phyloP scores from a whole-genome alignment of 805 yeast genomes.

The Schwanniomyces polymorphus region DNA sequence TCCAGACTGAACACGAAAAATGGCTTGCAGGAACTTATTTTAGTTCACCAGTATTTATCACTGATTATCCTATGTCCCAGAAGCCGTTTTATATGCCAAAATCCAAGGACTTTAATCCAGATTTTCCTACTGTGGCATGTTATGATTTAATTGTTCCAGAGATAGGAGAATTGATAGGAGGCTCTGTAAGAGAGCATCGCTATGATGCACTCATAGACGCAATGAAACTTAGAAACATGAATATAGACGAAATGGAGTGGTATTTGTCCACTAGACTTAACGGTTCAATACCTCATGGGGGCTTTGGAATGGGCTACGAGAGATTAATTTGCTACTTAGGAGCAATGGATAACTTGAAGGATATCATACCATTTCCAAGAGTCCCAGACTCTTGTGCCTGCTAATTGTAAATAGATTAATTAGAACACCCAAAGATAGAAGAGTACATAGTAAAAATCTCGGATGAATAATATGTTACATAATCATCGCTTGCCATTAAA shows the following conservation, averaged over 20 bases:
- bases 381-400: slow-evolving; percentile 47
- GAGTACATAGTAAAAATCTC: neutral
- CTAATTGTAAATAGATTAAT: slow-evolving; percentile 12
- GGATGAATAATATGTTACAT: neutral
- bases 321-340: slow-evolving; percentile 72
- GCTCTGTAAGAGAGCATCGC: slow-evolving; percentile 84
- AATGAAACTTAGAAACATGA: slow-evolving; percentile 58
- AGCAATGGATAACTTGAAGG: slow-evolving; percentile 78
- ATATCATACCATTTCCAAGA: slow-evolving; percentile 85
- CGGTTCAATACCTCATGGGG: slow-evolving; percentile 93
- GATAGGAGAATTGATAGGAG: slow-evolving; percentile 93
- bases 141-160: slow-evolving; percentile 88
- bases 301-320: slow-evolving; percentile 95
- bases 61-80: slow-evolving; percentile 74
- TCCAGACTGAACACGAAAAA: slow-evolving; percentile 87
- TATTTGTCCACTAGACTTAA: slow-evolving; percentile 69
- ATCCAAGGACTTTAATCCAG: slow-evolving; percentile 31
- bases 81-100: slow-evolving; percentile 93
- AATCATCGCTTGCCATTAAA: slow-evolving; percentile 1
- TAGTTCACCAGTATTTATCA: slow-evolving; percentile 79
- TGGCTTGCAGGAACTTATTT: slow-evolving; percentile 75
- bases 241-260: slow-evolving; percentile 68
- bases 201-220: slow-evolving; percentile 46
- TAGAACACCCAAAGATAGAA: neutral
- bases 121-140: slow-evolving; percentile 72